Base-by-base conservation (phyloP, 192 early-diverging fungal genomes). In the Coemansia sp. region DNA sequence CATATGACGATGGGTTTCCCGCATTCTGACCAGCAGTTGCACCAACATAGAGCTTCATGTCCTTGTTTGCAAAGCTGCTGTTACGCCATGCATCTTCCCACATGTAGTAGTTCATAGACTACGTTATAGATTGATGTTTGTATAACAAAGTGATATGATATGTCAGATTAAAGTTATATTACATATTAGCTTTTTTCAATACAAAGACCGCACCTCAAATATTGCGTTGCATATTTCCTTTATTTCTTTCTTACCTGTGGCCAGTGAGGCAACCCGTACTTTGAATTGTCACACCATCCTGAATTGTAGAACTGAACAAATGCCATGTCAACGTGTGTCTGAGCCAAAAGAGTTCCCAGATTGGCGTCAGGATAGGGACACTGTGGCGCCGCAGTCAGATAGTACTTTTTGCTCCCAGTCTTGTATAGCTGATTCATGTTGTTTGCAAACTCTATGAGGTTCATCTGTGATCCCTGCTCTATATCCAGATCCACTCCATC, bases 281-380 rank as follows among this genome's bases (percentile, higher is more conserved):
- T 80, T 19, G 78, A 80, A 41, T 85, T 78, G 40, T 85, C 81
- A 45, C 85, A 85, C 75, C 88, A 90, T 9, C 85, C 85, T 66
- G 88, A 88, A 79, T 93, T 93, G 82, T 93, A 93, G 42, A 90
- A 93, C 75, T 93, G 91, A 8, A 93, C 86, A 67, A 87, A 90
- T 4, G 91, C 76, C 87, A 90, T 84, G 59, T 90, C 88, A 4
- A 88, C 69, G 47, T 87, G 86, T 8, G 90, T 82, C 11, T 83
- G 65, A 15, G 87, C 69, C 36, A 90, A 60, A 11, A 86, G 68
- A 3, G 72, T 73, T 0, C 87, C 87, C 8, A 93, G 68, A 55
- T 90, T 88, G 13, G 83, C 86, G 72, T 93, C 88, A 7, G 90
- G 87, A 57, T 84, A 91, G 0, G 90, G 87, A 51, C 91, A 93